Evolutionary conservation across 1,284 basidiomycete species (phyloP).

Genomic region (Phellopilus nigrolimitatus): DNA sequence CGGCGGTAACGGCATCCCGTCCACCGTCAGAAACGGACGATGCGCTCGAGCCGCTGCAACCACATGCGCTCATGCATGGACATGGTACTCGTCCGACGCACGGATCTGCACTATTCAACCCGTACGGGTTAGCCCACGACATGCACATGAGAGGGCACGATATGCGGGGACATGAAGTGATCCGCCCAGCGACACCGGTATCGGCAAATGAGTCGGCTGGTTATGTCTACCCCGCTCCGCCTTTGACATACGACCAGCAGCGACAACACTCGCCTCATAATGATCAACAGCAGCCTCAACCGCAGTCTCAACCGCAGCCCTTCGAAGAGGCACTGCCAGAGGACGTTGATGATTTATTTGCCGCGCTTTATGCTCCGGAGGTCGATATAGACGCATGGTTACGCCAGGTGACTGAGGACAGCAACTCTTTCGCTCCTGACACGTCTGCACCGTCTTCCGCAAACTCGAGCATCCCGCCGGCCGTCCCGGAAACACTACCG

Average conservation of each 20-base stretch:
- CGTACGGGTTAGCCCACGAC: slow-evolving; percentile 18
- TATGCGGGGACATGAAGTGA: slow-evolving; percentile 11
- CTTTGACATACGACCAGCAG: slow-evolving; percentile 10
- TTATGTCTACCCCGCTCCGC: slow-evolving; percentile 6
- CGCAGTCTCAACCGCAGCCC: slow-evolving; percentile 2
- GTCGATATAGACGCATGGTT: slow-evolving; percentile 18
- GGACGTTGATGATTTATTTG: neutral
- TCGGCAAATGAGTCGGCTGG: neutral
- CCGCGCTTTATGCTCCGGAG: neutral
- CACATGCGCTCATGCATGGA: slow-evolving; percentile 10
- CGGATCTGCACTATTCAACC: slow-evolving; percentile 16
- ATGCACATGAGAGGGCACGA: slow-evolving; percentile 9
- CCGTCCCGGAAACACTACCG: slow-evolving; percentile 3
- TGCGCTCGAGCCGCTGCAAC: neutral
- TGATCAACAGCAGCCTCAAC: neutral
- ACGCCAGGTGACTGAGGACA: slow-evolving; percentile 7
- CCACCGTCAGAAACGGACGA: slow-evolving; percentile 10
- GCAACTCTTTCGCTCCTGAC: neutral
- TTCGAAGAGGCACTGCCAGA: slow-evolving; percentile 7
- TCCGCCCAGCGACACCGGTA: neutral
- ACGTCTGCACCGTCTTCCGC: neutral
- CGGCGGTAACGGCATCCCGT: neutral
- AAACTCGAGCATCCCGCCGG: neutral
- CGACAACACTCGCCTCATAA: neutral
- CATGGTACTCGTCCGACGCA: slow-evolving; percentile 15